Conservation (phyloP, 768 basidiomycete genomes). For the Pisolithus orientalis region DNA sequence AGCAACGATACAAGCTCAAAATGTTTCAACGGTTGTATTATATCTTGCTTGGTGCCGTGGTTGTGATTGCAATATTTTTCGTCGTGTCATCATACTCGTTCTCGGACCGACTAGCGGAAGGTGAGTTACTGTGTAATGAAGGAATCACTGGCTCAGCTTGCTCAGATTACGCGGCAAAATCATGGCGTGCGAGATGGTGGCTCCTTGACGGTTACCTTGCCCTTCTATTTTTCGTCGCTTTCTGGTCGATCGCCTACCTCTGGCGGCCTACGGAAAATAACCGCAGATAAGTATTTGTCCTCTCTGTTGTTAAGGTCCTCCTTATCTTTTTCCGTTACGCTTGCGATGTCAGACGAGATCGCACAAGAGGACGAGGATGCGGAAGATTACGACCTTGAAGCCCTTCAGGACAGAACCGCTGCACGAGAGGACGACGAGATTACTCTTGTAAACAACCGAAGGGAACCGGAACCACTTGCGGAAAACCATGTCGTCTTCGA, state of each 20-base stretch:
- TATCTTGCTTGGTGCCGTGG: constrained; percentile 75
- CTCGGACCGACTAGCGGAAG: constrained; percentile 87
- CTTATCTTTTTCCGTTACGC: constrained; percentile 40
- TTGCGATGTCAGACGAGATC: constrained; percentile 95
- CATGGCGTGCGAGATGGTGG: constrained; percentile 93
- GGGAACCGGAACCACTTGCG: constrained; percentile 41
- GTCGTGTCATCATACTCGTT: constrained; percentile 89
- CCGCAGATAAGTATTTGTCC: constrained; percentile 57
- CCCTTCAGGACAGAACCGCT: constrained; percentile 52
- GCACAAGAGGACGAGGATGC: constrained; percentile 94
- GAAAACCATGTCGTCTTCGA: constrained; percentile 83
- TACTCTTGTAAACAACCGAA: constrained; percentile 61
- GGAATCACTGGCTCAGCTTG: constrained; percentile 1
- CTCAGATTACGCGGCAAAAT: constrained; percentile 83
- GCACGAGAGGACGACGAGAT: constrained; percentile 57
- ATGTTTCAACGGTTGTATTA: constrained; percentile 89
- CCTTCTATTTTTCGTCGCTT: constrained; percentile 78
- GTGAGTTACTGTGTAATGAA: constrained; percentile 32
- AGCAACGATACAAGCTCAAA: constrained; percentile 76
- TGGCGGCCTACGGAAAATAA: constrained; percentile 94
- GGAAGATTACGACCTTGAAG: constrained; percentile 85
- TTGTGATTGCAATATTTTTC: constrained; percentile 85
- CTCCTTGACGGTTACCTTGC: constrained; percentile 92
- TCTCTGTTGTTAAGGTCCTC: constrained; percentile 1
- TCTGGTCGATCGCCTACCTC: constrained; percentile 75